These are phyloP conservation scores for Stephania yunnanensis DNA, from an alignment of 164 flowering plant species.

Conservation along the genomic window DNA sequence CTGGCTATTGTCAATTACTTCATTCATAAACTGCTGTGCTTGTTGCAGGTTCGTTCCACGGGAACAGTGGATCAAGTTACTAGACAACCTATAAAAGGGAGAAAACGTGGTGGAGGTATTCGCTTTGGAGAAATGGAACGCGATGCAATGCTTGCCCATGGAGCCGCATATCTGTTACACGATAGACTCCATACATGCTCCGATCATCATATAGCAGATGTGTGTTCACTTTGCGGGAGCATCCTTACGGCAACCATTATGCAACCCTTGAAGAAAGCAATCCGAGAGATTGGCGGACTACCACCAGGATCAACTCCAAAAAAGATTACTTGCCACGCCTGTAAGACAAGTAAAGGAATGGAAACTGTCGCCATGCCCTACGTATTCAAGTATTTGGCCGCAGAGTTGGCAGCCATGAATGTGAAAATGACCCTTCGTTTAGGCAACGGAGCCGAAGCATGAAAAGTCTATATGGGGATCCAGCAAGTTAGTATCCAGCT, in stretches of 20 bases:
- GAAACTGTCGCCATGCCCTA: constrained; percentile 97
- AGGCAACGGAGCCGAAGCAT: constrained; percentile 35
- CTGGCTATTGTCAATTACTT: neutral
- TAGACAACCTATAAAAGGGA: constrained; percentile 84
- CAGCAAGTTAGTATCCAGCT: neutral
- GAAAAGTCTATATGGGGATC: constrained; percentile 9
- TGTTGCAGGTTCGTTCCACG: constrained; percentile 77
- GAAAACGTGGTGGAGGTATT: constrained; percentile 91
- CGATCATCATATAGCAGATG: constrained; percentile 85
- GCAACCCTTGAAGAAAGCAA: constrained; percentile 44
- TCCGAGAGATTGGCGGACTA: constrained; percentile 39
- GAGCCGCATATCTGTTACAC: constrained; percentile 84
- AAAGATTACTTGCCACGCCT: constrained; percentile 70
- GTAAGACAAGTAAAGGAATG: constrained; percentile 83
- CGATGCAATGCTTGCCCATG: constrained; percentile 88
- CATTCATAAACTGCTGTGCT: neutral
- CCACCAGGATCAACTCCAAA: constrained; percentile 54
- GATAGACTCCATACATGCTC: constrained; percentile 93
- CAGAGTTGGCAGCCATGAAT: constrained; percentile 94
- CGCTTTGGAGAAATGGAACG: constrained; percentile 99
- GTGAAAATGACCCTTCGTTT: constrained; percentile 67
- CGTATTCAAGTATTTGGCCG: constrained; percentile 76
- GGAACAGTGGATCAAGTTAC: constrained; percentile 78
- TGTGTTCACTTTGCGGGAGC: constrained; percentile 87
- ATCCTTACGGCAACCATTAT: constrained; percentile 55